Evolutionary conservation across 768 basidiomycete species (phyloP).

Genomic region (Daedaleopsis nitida): DNA sequence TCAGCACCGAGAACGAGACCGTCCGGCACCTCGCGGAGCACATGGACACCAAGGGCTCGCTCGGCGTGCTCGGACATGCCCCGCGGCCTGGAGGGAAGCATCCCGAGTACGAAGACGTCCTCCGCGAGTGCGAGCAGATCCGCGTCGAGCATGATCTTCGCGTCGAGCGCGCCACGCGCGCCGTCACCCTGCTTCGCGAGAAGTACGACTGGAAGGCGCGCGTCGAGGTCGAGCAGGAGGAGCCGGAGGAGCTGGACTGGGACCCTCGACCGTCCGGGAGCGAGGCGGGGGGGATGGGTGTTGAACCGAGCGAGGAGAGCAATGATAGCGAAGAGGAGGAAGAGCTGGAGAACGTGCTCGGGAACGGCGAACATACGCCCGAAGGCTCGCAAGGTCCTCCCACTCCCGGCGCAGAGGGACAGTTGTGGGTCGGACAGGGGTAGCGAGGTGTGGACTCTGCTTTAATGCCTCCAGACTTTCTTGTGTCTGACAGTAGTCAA

Average conservation of each 20-base stretch:
- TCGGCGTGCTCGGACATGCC: constrained; percentile 36
- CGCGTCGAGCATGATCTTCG: constrained; percentile 71
- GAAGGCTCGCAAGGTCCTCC: constrained; percentile 36
- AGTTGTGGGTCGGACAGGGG: too few relatives aligned
- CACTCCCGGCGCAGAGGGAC: constrained; percentile 1
- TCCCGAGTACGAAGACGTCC: constrained; percentile 55
- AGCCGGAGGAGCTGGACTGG: constrained; percentile 78
- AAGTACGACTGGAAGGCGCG: constrained; percentile 83
- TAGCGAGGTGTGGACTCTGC: too few relatives aligned
- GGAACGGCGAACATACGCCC: constrained; percentile 28
- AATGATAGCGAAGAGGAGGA: constrained; percentile 36
- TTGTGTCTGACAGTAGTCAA: too few relatives aligned
- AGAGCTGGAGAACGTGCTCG: constrained; percentile 34
- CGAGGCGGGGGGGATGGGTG: constrained; percentile 16
- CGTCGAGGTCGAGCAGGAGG: constrained; percentile 78
- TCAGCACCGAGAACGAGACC: constrained; percentile 68
- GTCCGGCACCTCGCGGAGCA: constrained; percentile 71
- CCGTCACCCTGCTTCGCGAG: constrained; percentile 75
- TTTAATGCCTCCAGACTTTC: too few relatives aligned
- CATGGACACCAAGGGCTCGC: constrained; percentile 42
- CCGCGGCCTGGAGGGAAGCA: constrained; percentile 25
- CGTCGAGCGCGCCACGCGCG: constrained; percentile 76
- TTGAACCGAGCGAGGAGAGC: constrained; percentile 30
- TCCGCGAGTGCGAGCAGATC: constrained; percentile 67
- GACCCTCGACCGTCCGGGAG: constrained; percentile 49